Evolutionary conservation across 768 basidiomycete genomes (phyloP).

Genomic region (Melanogaster broomeanus): DNA sequence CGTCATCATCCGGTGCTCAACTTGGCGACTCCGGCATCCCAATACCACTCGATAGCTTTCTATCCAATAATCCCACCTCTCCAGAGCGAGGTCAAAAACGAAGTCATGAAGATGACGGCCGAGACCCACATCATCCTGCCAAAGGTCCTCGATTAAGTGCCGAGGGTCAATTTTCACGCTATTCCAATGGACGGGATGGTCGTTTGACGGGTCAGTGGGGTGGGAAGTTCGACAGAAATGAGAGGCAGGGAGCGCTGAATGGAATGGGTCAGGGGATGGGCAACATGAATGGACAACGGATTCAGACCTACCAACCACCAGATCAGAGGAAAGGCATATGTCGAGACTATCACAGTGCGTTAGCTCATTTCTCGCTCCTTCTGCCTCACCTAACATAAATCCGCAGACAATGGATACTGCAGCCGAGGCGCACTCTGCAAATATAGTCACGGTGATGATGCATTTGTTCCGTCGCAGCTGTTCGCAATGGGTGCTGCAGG

Average conservation of each 20-base stretch:
- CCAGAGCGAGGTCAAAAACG: constrained; percentile 67
- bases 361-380: constrained; percentile 1
- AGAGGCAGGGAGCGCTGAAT: constrained; percentile 24
- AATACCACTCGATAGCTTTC: constrained; percentile 70
- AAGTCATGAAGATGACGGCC: constrained; percentile 60
- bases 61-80: constrained; percentile 47
- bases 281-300: constrained; percentile 45
- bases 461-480: constrained; percentile 71
- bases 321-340: constrained; percentile 80
- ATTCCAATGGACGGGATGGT: constrained; percentile 44
- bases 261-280: constrained; percentile 25
- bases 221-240: constrained; percentile 32
- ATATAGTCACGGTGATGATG: constrained; percentile 91
- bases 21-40: constrained; percentile 68
- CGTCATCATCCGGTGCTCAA: constrained; percentile 37
- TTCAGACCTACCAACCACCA: constrained; percentile 66
- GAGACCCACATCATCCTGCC: constrained; percentile 55
- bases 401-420: constrained; percentile 86
- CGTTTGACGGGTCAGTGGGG: constrained; percentile 46
- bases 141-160: constrained; percentile 71
- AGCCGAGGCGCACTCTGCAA: constrained; percentile 87
- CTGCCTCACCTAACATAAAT: constrained; percentile 10
- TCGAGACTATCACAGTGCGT: constrained; percentile 91
- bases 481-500: constrained; percentile 55
- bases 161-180: constrained; percentile 70